Base-by-base conservation (phyloP, 2,329 filamentous ascomycete genomes). In the Lasiodiplodia gonubiensis region DNA sequence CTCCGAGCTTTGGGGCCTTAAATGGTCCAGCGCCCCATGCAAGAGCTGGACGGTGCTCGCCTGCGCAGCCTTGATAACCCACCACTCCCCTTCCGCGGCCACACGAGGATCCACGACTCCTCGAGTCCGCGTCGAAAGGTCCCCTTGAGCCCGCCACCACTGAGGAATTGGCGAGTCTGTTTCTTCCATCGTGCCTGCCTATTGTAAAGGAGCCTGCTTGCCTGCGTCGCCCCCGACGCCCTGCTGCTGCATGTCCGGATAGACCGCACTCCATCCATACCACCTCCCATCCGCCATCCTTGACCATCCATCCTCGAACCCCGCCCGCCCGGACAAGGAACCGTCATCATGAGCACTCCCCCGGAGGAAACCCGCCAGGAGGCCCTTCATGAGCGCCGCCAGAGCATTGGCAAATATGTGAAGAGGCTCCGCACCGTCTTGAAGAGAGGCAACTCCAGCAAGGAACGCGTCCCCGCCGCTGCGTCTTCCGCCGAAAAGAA, bases 351-450 rank as follows among this genome's bases (percentile, higher is more conserved):
- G 66, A 68, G 59, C 30, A 51, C 59, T 18, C 51, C 66, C n/a
- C 21, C 51, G 33, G 49, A 61, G 66, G 66, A 67, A 37, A 30
- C 14, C 2, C 53, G 54, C 35, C 54, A 54, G n/a, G 55, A 60
- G 49, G 55, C 57, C 25, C 48, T 63, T 37, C 52, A 67, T 18
- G 73, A 77, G 49, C 74, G 75, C 39, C 72, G 76, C 57, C 75
- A 74, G 70, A 76, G 74, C 67, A 65, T 79, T 71, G 76, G 76
- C 11, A 79, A 77, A 69, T 80, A 79, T 63, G 75, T 80, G 53
- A 79, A 79, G 76, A 71, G 77, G 63, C 78, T 80, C 74, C 76
- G 76, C 71, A 78, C 74, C 54, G 77, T 79, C 12, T 78, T 79
- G 71, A 76, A 74, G 74, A 72, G 74, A 63, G 75, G 76, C 21